Evolutionary conservation across 768 basidiomycete species (phyloP).

Genomic region (Tylopilus intermedius): DNA sequence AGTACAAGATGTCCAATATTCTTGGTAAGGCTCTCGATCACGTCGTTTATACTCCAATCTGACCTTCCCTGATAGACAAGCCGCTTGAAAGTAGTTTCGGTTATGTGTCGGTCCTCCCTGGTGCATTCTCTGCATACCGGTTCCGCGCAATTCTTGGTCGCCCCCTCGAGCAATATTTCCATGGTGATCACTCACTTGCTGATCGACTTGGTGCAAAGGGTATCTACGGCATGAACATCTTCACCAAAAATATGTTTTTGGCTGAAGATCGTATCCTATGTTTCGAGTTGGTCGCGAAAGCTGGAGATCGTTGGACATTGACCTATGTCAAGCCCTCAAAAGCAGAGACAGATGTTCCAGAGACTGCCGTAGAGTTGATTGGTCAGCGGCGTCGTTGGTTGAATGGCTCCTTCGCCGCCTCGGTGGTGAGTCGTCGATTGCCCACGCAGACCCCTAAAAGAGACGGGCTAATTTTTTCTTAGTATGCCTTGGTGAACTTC

Average conservation of each 20-base stretch:
- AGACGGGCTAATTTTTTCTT: slow-evolving; percentile 5
- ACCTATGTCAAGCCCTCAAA: slow-evolving; percentile 92
- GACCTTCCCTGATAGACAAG: slow-evolving; percentile 53
- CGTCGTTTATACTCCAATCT: slow-evolving; percentile 1
- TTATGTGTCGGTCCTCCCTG: slow-evolving; percentile 91
- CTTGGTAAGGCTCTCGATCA: slow-evolving; percentile 46
- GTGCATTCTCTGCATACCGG: slow-evolving; percentile 96
- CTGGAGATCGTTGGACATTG: slow-evolving; percentile 80
- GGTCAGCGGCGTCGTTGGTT: slow-evolving; percentile 95
- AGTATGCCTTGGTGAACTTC: slow-evolving; percentile 94
- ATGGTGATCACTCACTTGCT: slow-evolving; percentile 84
- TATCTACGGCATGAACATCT: slow-evolving; percentile 95
- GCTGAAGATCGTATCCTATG: slow-evolving; percentile 97
- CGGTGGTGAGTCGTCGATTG: slow-evolving; percentile 54
- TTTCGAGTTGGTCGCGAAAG: slow-evolving; percentile 94
- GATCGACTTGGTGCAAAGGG: slow-evolving; percentile 91
- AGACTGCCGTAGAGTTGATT: slow-evolving; percentile 86
- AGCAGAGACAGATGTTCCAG: slow-evolving; percentile 95
- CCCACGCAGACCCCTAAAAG: not conserved
- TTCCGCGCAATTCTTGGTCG: slow-evolving; percentile 87
- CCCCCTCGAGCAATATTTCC: slow-evolving; percentile 81
- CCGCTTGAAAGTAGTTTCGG: slow-evolving; percentile 94
- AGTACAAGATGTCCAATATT: slow-evolving; percentile 99
- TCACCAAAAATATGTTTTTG: slow-evolving; percentile 89
- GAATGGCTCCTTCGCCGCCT: slow-evolving; percentile 93